Percentiles rank a stretch among this genome's conserved stretches.
Conservation (phyloP, 345 rosid genomes). For the Passiflora organensis region DNA sequence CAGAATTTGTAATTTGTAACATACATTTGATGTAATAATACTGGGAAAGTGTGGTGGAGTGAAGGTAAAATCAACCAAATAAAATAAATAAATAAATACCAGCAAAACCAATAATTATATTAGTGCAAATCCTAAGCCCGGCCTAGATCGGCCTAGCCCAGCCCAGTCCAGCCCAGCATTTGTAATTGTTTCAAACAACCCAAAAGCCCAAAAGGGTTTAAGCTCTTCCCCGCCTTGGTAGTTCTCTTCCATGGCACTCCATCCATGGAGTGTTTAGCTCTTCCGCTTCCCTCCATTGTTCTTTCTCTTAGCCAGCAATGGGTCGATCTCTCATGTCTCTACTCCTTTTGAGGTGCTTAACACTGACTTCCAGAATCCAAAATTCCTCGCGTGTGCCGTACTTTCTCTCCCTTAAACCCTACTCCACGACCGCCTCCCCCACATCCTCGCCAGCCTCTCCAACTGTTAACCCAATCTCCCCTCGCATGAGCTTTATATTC, state of each 20-base stretch:
- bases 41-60: no score
- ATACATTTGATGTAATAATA: not conserved
- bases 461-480: constrained; percentile 70
- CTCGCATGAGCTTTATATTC: constrained; percentile 85
- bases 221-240: not conserved
- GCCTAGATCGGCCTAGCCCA: no score
- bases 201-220: not conserved
- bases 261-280: constrained; percentile 18
- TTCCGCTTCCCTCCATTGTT: not conserved
- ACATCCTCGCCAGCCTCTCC: constrained; percentile 24
- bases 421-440: constrained; percentile 14
- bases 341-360: constrained; percentile 43
- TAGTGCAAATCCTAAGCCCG: no score
- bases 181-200: not conserved
- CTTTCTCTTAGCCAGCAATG: constrained; percentile 25
- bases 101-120: no score
- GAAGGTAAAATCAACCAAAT: no score
- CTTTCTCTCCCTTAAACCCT: constrained; percentile 24
- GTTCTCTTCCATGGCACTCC: no score
- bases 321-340: constrained; percentile 38
- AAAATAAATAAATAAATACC: no score
- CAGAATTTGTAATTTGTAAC: not conserved
- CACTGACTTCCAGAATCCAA: constrained; percentile 23
- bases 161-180: no score
- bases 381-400: constrained; percentile 14